Base-by-base conservation (phyloP, 1,139 yeast genomes). In the Yamadazyma triangularis region DNA sequence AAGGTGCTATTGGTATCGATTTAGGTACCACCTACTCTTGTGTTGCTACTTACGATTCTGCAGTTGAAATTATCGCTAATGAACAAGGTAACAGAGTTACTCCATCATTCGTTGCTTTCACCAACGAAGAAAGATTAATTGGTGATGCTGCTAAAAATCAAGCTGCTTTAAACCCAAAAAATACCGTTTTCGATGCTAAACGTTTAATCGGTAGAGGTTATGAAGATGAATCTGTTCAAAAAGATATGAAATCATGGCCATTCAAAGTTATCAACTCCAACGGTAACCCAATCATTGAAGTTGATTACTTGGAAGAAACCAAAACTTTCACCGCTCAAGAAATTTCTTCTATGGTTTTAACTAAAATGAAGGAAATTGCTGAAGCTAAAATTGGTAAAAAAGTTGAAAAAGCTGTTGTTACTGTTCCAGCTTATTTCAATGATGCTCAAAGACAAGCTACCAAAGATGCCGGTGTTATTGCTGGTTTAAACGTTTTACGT, bases 121-220 rank as follows among this genome's bases (percentile, higher is more conserved):
- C 94, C 56, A 85, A 85, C 61, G 87, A 85, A 72, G 96, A 87
- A 77, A 85, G 97, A 79, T 79, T 89, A 63, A 87, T 89, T 60
- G 97, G 97, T 77, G 96, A 89, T 73, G 95, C 96, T 58, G 96
- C 96, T 63, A 88, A 88, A 86, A 88, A 88, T 73, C 96, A 88
- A 75, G 96, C 96, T 62, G 96, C 96, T 63, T 74, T 87, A 71
- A 87, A 88, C 88, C 95, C 96, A 70, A 72, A 65, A 58, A 87
- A 88, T 84, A 88, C 96, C 53, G 95, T 88, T 57, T 88, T 88
- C 71, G 96, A 88, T 61, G 96, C 96, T 58, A 88, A 88, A 82
- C 91, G 96, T 77, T 80, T 88, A 45, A 68, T 68, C 44, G 74
- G 74, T 50, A 59, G 74, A 50, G 67, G 60, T 50, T 67, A 58